These are phyloP conservation scores for Bretziella fagacearum DNA, from an alignment of 2,329 filamentous ascomycete genomes.

Conservation along the genomic window DNA sequence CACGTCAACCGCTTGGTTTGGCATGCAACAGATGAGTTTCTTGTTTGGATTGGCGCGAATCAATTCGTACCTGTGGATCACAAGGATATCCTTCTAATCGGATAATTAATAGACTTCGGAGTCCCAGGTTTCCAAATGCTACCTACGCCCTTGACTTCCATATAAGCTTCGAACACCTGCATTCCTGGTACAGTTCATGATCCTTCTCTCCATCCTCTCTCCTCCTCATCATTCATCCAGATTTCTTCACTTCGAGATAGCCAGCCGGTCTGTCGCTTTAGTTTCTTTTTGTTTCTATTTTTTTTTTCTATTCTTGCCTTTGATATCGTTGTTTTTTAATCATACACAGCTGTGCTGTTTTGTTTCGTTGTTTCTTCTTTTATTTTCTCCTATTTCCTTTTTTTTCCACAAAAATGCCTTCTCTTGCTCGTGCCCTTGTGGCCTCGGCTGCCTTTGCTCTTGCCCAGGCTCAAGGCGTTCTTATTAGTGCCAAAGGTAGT, in stretches of 20 bases:
- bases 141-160: neutral
- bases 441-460: conserved; percentile 17
- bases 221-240: neutral
- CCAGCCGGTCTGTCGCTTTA: conserved; percentile 12
- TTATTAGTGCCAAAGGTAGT: conserved; percentile 30
- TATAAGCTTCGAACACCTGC: neutral
- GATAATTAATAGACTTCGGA: neutral
- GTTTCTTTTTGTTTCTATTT: conserved; percentile 1
- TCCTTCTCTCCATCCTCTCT: neutral
- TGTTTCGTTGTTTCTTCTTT: neutral
- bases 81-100: neutral
- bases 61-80: neutral
- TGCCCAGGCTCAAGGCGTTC: conserved; percentile 28
- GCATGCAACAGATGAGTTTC: neutral
- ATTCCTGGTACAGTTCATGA: neutral
- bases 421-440: conserved; percentile 1
- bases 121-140: too few species aligned
- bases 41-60: neutral
- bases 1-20: neutral
- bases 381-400: neutral
- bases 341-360: conserved; percentile 4
- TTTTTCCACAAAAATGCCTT: neutral
- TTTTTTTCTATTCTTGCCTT: conserved; percentile 6
- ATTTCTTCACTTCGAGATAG: conserved; percentile 4
- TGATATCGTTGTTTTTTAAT: neutral